Evolutionary conservation across 495 filamentous ascomycete genomes (phyloP), one percentile per base, ranked within the genome.

Genomic region (Trichodelitschia bisporula): DNA sequence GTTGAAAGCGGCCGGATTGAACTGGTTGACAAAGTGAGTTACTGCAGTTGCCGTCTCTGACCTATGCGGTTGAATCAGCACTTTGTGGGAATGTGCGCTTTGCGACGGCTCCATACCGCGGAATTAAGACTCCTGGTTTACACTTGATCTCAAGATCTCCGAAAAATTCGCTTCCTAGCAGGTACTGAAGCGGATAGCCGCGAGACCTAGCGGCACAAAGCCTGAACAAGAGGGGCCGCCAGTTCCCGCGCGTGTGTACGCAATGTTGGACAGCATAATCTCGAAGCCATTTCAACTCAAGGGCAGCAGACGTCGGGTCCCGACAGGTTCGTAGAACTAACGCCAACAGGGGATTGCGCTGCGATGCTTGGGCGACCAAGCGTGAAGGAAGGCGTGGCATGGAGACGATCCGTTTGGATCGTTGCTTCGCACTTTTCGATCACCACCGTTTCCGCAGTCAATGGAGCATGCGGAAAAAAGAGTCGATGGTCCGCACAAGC

Each of bases 161-260:
- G 44, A 97, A 93, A 9, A 76, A 83, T 43, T 95, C 83, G 11
- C 68, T 67, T 0, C 82, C 82, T 2, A 97, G 56, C 8, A 93
- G 62, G 43, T 93, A 97, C 44, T 95, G 86, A 4, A 97, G 53
- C 0, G 86, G 86, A 21, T 61, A 51, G 1, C 82, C 82, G 17
- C 36, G 47, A 2, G 64, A 58, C 23, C 86, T 59, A 20, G 59
- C 42, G 9, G 45, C 33, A 33, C 70, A 78, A 12, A 45, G 33
- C 1, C 15, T 19, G 11, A 30, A 26, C 25, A 52, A 28, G 12
- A 43, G 14, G 3, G 12, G 36, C 16, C 29, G 31, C 36, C 34
- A 33, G 31, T 28, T 14, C 5, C 15, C 10, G 4, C 24, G 14
- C 16, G 42, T 30, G 25, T 37, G 36, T 31, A 19, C 26, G 26